Base-by-base conservation (phyloP, 2,329 filamentous ascomycete genomes). In the Aphanoascus verrucosus region DNA sequence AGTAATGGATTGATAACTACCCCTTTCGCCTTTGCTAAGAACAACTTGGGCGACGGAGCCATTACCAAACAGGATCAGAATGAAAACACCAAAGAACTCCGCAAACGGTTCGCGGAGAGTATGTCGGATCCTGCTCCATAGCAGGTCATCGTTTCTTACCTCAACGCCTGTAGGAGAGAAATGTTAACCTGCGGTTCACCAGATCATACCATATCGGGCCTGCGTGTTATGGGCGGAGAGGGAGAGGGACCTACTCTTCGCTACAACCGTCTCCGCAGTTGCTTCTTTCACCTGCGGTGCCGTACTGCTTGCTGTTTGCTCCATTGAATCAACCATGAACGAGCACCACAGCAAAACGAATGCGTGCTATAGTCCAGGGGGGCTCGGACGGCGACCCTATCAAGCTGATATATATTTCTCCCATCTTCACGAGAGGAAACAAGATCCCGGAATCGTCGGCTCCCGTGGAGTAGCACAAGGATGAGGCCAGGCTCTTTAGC, bases 31-130 rank as follows among this genome's bases (percentile, higher is more conserved):
- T 41, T 64, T 58, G 55, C 79, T 82, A 11, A 87, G 73, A 0
- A 81, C 69, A 0, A 85, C 83, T 65, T 87, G 84, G 2, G 84
- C 84, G 17, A 86, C 81, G 52, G 80, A 80, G n/a, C 82, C 83
- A 56, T 86, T 79, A 3, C 84, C 84, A 60, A 87, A 87, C 40
- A 86, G 68, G 55, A 87, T 72, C 57, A 87, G 67, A 52, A 84
- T 76, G 70, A 87, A 82, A 11, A 80, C 83, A 6, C 82, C 83
- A 48, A 83, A 77, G 67, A 86, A 85, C 59, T 86, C 82, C 1
- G 80, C 79, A 58, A 85, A 80, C 1, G 76, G 77, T 57, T 85
- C 81, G 55, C 77, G 74, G 37, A 78, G 69, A 28, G 67, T 60
- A 17, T 72, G 67, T 42, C 82, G 74, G 28, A 81, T 66, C 38